Evolutionary conservation across 139 green algal genomes (phyloP), one percentile per base, ranked within the genome.

Genomic region (Deuterostichococcus epilithicus): DNA sequence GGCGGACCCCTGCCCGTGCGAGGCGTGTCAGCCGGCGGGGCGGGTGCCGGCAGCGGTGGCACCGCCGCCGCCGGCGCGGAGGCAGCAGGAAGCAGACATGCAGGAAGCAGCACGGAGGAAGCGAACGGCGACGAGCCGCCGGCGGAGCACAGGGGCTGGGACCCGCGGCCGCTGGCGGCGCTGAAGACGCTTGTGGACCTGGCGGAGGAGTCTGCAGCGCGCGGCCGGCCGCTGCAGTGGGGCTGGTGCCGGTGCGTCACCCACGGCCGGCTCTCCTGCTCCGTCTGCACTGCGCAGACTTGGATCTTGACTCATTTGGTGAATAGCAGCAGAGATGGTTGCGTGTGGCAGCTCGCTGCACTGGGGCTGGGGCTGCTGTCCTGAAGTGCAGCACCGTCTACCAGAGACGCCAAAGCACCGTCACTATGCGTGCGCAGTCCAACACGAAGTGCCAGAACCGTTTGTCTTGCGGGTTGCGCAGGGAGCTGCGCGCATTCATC

Each of bases 401-500:
- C 13, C 8, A 47, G 15, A 28, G 1, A 52, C 30, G 68, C 68
- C 33, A 26, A 58, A 20, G 8, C 1, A 45, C 1, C 2, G 68
- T 73, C 2, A n/a, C n/a, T n/a, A 58, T 73, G 22, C 1, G 2
- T 18, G 34, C 20, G 32, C 25, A 23, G n/a, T 68, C n/a, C 72
- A 69, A 34, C 44, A 47, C 8, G 39, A 68, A 32, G 1, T n/a
- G 44, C 3, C 33, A 37, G 10, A 68, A 13, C 23, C 22, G 26
- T 70, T 37, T 39, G 5, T 26, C 4, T 37, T 39, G 30, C 30
- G 65, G 68, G n/a, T n/a, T n/a, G n/a, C n/a, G 59, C 78, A 82
- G 80, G 70, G 70, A 75, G 75, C 63, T 84, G 26, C 39, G 67
- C n/a, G 45, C 71, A 1, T 84, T 84, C 63, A 58, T 84, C 42